Percentiles rank a stretch among this genome's conserved stretches.
Conservation (phyloP, 352 stramenopile genomes). For the Globisporangium mamillatum region DNA sequence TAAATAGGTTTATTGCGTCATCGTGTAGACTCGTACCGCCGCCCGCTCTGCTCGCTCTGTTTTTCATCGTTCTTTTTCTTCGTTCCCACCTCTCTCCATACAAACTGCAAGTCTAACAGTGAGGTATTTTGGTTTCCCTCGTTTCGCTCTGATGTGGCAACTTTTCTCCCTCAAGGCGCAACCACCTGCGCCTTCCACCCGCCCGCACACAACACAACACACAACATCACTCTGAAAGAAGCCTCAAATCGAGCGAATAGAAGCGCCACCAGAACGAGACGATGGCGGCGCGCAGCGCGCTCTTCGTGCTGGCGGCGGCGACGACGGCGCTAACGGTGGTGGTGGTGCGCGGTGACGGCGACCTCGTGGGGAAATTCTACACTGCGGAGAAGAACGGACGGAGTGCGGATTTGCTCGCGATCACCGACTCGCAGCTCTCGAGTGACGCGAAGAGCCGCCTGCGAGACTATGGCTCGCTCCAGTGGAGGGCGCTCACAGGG, state of each 20-base stretch:
- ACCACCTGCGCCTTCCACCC: background rate
- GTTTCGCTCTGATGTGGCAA: background rate
- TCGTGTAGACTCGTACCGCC: background rate
- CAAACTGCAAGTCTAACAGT: background rate
- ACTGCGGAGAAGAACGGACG: constrained; percentile 27
- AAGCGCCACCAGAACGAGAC: background rate
- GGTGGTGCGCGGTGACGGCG: constrained; percentile 16
- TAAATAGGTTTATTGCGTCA: background rate
- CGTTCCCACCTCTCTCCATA: background rate
- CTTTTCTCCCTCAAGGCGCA: background rate
- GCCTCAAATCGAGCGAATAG: constrained; percentile 1
- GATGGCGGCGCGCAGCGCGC: constrained; percentile 8
- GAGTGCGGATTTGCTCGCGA: constrained; percentile 25
- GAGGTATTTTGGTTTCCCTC: background rate
- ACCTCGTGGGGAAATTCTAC: constrained; percentile 61
- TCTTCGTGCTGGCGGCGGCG: constrained; percentile 6
- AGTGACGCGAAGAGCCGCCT: constrained; percentile 26
- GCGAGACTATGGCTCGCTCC: constrained; percentile 5
- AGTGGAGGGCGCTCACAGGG: constrained; percentile 34
- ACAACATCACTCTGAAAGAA: constrained; percentile 2
- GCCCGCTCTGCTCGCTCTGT: too few species aligned
- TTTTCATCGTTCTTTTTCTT: background rate
- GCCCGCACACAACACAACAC: background rate
- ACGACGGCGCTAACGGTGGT: background rate
- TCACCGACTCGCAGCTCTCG: constrained; percentile 40